These are phyloP conservation scores for Xylaria hypoxylon DNA, from an alignment of 2,329 filamentous ascomycete genomes.

Conservation along the genomic window DNA sequence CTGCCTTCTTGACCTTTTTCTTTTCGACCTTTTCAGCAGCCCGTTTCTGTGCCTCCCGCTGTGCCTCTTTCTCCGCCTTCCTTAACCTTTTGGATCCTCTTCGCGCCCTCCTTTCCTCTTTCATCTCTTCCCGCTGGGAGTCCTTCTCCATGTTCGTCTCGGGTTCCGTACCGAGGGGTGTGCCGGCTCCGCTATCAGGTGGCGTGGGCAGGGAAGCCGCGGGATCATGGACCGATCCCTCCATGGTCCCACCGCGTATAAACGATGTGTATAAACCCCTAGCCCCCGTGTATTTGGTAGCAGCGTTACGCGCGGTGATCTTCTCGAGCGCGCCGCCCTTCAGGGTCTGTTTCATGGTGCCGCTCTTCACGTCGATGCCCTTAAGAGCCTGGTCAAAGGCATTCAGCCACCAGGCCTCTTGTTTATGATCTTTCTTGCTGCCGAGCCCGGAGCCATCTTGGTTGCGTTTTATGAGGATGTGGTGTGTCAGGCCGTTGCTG, in stretches of 20 bases:
- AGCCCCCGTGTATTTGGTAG: conserved; percentile 67
- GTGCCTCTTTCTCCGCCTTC: conserved; percentile 43
- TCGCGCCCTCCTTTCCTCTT: conserved; percentile 45
- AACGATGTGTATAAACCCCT: conserved; percentile 85
- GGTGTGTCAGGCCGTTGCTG: conserved; percentile 81
- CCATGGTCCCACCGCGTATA: conserved; percentile 81
- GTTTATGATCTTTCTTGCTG: conserved; percentile 73
- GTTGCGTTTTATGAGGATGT: conserved; percentile 85
- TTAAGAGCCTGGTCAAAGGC: conserved; percentile 93
- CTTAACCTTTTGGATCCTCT: conserved; percentile 50
- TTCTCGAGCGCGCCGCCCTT: conserved; percentile 63
- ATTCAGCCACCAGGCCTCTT: conserved; percentile 96
- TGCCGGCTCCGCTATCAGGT: conserved; percentile 49
- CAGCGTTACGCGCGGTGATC: conserved; percentile 62
- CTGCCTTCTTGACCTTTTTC: conserved; percentile 60
- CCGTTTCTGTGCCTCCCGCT: conserved; percentile 47
- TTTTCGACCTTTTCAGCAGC: conserved; percentile 50
- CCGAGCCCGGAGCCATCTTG: conserved; percentile 84
- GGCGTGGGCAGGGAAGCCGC: conserved; percentile 45
- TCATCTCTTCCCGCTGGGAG: conserved; percentile 43
- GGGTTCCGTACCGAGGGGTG: conserved; percentile 48
- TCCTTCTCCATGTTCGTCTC: conserved; percentile 46
- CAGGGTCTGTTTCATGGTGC: conserved; percentile 68
- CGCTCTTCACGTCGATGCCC: conserved; percentile 73
- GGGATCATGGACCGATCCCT: conserved; percentile 70